Conservation (phyloP, 2,329 filamentous ascomycete species). For the Aspergillus intermedius region DNA sequence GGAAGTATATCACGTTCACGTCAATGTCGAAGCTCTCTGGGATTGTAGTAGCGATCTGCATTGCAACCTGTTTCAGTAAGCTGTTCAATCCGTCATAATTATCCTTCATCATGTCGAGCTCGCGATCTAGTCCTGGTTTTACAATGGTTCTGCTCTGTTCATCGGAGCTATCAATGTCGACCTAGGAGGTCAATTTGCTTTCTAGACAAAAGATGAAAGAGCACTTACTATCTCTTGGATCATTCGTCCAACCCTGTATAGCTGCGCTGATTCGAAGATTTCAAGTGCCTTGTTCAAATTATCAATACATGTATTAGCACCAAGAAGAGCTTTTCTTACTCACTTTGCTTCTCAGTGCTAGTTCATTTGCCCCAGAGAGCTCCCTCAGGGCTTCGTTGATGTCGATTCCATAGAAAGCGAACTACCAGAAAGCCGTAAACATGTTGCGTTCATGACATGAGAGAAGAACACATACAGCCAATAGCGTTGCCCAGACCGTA, state of each 20-base stretch:
- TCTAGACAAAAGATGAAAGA: neutral
- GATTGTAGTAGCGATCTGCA: slow-evolving; percentile 56
- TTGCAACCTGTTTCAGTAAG: slow-evolving; percentile 62
- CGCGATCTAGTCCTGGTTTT: slow-evolving; percentile 60
- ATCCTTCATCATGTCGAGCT: slow-evolving; percentile 71
- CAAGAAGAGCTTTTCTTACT: slow-evolving; percentile 1
- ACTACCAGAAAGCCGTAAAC: slow-evolving; percentile 38
- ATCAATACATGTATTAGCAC: neutral
- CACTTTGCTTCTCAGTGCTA: slow-evolving; percentile 53
- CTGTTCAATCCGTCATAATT: slow-evolving; percentile 70
- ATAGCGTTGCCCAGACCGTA: slow-evolving; percentile 67
- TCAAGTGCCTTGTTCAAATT: slow-evolving; percentile 46
- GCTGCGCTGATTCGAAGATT: slow-evolving; percentile 51
- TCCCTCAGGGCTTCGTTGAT: slow-evolving; percentile 59
- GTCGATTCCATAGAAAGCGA: slow-evolving; percentile 64
- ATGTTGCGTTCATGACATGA: neutral
- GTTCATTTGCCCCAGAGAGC: slow-evolving; percentile 47
- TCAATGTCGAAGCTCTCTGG: slow-evolving; percentile 51
- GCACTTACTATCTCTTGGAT: slow-evolving; percentile 57
- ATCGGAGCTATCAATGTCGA: slow-evolving; percentile 74
- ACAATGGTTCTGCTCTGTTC: slow-evolving; percentile 67
- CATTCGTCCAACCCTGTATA: slow-evolving; percentile 62
- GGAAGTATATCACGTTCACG: slow-evolving; percentile 80
- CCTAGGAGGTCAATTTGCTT: slow-evolving; percentile 29
- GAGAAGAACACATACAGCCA: slow-evolving; percentile 35